Base-by-base conservation (phyloP, 78 protist species). In the Cavenderia fasciculata region DNA sequence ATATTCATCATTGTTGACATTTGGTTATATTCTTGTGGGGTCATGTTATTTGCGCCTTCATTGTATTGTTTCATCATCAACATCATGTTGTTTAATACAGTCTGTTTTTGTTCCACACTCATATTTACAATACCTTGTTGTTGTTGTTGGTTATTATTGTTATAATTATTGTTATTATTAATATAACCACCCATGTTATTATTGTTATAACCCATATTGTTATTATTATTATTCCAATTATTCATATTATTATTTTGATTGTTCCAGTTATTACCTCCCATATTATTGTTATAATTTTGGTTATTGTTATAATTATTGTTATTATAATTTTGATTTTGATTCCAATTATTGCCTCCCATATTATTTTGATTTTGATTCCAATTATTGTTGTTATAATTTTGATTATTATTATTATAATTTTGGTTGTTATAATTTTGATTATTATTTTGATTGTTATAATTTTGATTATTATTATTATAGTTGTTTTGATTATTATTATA, bases 401-500 rank as follows among this genome's bases (percentile, higher is more conserved):
- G 7, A 25, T 57, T 74, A 43, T 38, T 23, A 16, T 43, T 41
- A 49, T 38, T 41, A 74, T 57, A 33, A 57, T 57, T 41, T 14
- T 74, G n/a, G 57, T 74, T 51, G 16, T 57, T 57, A 14, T 57
- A 34, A 41, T 57, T 57, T n/a, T 38, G 7, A 40, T 36, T 36
- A 40, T 40, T 40, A 29, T 57, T 57, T 25, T 41, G 25, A 41
- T 57, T 16, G 25, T 57, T 74, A 40, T 56, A 16, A 21, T 63
- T 63, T 14, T 77, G 61, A 27, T 51, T 77, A 36, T 34, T 34
- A 8, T 59, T 38, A 57, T 59, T 25, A 21, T 75, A 56, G 43
- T 75, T 41, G 3, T 63, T 44, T 38, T 77, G n/a, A n/a, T 61
- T 61, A n/a, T 61, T 46, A 6, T 43, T 47, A 16, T 77, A 18